Percentiles rank a stretch among this genome's conserved stretches.
Evolutionary conservation across 192 early-diverging fungal genomes (phyloP).

Genomic region (Radiomyces spectabilis): DNA sequence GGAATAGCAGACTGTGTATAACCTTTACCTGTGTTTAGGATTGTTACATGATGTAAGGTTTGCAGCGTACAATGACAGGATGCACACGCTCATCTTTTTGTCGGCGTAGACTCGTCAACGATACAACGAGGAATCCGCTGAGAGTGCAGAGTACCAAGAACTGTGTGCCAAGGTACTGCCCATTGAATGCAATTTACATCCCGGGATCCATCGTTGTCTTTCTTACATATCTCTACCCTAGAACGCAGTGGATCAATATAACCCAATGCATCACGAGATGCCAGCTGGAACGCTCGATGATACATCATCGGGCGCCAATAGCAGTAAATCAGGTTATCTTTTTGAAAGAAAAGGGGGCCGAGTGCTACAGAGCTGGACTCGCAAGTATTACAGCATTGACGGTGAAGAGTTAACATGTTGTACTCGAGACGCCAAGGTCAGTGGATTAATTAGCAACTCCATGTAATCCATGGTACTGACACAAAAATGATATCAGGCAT

Average conservation of each 20-base stretch:
- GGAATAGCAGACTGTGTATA: no score
- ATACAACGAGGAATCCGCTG: slow-evolving; percentile 21
- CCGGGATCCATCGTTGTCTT: background rate
- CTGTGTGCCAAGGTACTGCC: slow-evolving; percentile 18
- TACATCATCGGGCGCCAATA: slow-evolving; percentile 32
- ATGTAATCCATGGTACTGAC: background rate
- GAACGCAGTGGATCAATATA: slow-evolving; percentile 2
- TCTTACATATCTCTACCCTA: background rate
- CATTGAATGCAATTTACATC: no score
- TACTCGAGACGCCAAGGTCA: slow-evolving; percentile 30
- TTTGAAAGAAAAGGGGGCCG: slow-evolving; percentile 69
- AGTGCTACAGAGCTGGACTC: slow-evolving; percentile 72
- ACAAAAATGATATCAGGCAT: slow-evolving; percentile 11
- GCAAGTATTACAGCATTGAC: slow-evolving; percentile 68
- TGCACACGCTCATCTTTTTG: background rate
- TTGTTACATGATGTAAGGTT: slow-evolving; percentile 38
- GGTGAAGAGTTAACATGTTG: slow-evolving; percentile 48
- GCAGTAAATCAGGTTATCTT: slow-evolving; percentile 57
- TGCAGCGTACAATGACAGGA: background rate
- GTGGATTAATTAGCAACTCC: no score
- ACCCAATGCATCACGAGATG: slow-evolving; percentile 20
- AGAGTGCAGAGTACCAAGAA: slow-evolving; percentile 17
- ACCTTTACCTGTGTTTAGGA: slow-evolving; percentile 8
- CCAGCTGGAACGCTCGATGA: no score
- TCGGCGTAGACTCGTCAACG: slow-evolving; percentile 21